These are phyloP conservation scores for Aspergillus saccharolyticus DNA, from an alignment of 495 filamentous ascomycete species.

Conservation along the genomic window DNA sequence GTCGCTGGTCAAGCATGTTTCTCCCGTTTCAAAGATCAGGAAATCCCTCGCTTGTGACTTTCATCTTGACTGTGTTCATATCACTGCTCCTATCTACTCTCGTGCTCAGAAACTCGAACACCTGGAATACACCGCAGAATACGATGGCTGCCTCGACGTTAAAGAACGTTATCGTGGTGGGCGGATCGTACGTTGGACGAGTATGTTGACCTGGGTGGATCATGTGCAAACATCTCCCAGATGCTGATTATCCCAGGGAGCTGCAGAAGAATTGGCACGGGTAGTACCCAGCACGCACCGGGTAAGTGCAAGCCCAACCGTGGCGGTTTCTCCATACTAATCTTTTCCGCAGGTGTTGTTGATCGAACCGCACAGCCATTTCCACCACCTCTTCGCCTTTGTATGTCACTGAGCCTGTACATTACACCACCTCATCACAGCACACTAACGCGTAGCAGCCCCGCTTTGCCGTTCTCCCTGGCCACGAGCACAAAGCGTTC, in stretches of 20 bases:
- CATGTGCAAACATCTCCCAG: too few relatives aligned
- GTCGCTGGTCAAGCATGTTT: neutral
- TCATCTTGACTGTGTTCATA: neutral
- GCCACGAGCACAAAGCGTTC: slow-evolving; percentile 53
- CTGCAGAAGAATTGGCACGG: slow-evolving; percentile 35
- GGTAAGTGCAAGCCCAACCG: slow-evolving; percentile 6
- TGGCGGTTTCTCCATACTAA: neutral
- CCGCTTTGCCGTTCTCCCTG: slow-evolving; percentile 44
- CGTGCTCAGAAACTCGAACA: neutral
- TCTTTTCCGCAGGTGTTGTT: slow-evolving; percentile 37
- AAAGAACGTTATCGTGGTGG: slow-evolving; percentile 39
- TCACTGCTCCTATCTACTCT: neutral
- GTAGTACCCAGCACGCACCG: slow-evolving; percentile 35
- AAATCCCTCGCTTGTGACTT: neutral
- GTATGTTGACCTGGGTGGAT: too few relatives aligned
- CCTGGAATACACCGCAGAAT: neutral
- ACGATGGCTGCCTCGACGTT: slow-evolving; percentile 19
- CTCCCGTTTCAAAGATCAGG: neutral
- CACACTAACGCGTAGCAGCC: slow-evolving; percentile 27
- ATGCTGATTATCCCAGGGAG: slow-evolving; percentile 20
- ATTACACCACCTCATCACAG: neutral
- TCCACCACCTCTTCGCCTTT: slow-evolving; percentile 51
- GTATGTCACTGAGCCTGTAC: slow-evolving; percentile 28
- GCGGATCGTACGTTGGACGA: slow-evolving; percentile 40
- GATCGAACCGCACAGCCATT: slow-evolving; percentile 48